Evolutionary conservation across 768 basidiomycete genomes (phyloP).

Genomic region (Mycena floridula): DNA sequence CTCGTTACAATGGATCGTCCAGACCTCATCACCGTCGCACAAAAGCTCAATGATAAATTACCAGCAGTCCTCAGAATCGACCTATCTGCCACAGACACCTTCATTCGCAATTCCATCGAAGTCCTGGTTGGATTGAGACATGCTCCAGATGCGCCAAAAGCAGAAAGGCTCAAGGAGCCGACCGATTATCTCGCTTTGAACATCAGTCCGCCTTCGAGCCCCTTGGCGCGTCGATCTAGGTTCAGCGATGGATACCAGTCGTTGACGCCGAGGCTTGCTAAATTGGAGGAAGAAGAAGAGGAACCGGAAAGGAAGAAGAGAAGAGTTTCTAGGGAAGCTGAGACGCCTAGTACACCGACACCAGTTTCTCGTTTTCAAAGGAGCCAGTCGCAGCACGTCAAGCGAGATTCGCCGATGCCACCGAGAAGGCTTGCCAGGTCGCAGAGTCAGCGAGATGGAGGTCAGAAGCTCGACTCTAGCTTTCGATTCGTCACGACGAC

Average conservation of each 20-base stretch:
- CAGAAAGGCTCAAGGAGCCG: constrained; percentile 1
- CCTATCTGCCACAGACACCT: constrained; percentile 29
- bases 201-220: constrained; percentile 21
- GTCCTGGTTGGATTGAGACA: constrained; percentile 50
- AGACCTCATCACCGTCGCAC: constrained; percentile 48
- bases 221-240: constrained; percentile 14
- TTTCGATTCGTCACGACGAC: constrained; percentile 1
- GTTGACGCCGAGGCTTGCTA: constrained; percentile 21
- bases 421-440: not conserved
- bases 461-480: too few species aligned
- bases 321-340: constrained; percentile 10
- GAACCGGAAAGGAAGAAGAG: constrained; percentile 17
- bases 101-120: constrained; percentile 53
- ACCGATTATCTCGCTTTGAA: constrained; percentile 3
- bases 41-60: constrained; percentile 48
- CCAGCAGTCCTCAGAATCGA: constrained; percentile 46
- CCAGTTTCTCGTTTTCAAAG: not conserved
- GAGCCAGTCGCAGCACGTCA: not conserved
- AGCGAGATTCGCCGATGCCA: not conserved
- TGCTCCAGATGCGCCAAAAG: constrained; percentile 27
- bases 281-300: constrained; percentile 26
- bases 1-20: constrained; percentile 55
- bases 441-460: not conserved
- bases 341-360: not conserved
- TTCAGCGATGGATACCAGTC: constrained; percentile 12